Conservation (phyloP, 139 green algal species). For the Chlamydomonas applanata region DNA sequence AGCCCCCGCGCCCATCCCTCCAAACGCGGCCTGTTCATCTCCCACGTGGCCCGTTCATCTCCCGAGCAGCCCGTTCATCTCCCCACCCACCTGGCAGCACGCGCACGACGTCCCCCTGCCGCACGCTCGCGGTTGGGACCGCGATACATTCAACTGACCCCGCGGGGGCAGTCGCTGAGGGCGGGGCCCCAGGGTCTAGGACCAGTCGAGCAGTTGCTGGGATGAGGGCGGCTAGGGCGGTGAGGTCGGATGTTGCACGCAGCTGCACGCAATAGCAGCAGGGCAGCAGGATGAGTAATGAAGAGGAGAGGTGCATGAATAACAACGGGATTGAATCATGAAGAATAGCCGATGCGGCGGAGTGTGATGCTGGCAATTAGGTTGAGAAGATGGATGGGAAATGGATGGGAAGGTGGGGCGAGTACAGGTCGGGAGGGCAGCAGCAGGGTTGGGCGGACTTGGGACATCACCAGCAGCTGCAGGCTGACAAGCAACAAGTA, state of each 20-base stretch:
- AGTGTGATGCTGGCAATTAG: too few relatives aligned
- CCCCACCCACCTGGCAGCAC: conserved; percentile 74
- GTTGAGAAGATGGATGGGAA: too few relatives aligned
- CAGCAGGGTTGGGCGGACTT: not conserved
- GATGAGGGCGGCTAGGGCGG: conserved; percentile 71
- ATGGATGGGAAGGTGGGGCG: too few relatives aligned
- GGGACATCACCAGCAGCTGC: not conserved
- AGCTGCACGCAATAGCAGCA: not conserved
- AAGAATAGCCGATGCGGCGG: too few relatives aligned
- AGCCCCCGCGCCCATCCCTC: too few relatives aligned
- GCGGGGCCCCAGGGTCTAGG: conserved; percentile 50
- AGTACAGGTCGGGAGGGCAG: not conserved
- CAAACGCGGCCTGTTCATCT: too few relatives aligned
- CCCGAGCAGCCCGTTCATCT: not conserved
- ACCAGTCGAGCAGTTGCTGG: conserved; percentile 64
- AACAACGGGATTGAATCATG: too few relatives aligned
- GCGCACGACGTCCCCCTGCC: conserved; percentile 63
- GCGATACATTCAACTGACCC: not conserved
- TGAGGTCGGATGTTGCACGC: conserved; percentile 53
- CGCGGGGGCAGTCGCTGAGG: not conserved
- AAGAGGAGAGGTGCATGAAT: too few relatives aligned
- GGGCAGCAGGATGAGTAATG: too few relatives aligned
- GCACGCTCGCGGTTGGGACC: conserved; percentile 50
- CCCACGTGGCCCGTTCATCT: too few relatives aligned
- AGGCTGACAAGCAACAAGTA: not conserved